Base-by-base conservation (phyloP, 768 basidiomycete species). In the Lactarius sp. region DNA sequence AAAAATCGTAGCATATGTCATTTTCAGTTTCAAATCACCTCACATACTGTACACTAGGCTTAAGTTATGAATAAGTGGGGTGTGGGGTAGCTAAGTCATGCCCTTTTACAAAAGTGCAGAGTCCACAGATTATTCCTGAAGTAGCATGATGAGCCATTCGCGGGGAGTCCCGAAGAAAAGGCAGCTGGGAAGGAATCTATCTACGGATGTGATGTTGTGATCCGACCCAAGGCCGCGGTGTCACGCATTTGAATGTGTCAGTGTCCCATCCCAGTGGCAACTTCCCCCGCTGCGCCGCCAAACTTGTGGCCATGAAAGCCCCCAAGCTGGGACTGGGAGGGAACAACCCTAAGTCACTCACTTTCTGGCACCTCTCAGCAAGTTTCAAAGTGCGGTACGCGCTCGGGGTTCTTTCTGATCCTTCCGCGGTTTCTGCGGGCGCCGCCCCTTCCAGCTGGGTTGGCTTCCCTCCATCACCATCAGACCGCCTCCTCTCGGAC, bases 341-440 rank as follows among this genome's bases (percentile, higher is more conserved):
- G 59, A 46, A 46, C 20, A 60, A 61, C 60, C 46, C 60, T 61
- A 61, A 61, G 52, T 47, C 60, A 39, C 52, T 54, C 42, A 60
- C 52, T 9, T 12, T 37, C 52, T 61, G 34, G 27, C 33, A 34
- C 37, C 13, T n/a, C 27, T 34, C 52, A 54, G 42, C 58, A 64
- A 36, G 58, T 59, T 64, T 60, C 63, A 60, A 54, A 44, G 52
- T 54, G 63, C 52, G 41, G 63, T 60, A 64, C 63, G 63, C 58
- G 63, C 59, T 50, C 58, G 62, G 58, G 56, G 41, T 60, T 64
- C 63, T 60, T 67, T 61, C 64, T 61, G 55, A 66, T 66, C 60
- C 52, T 65, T 66, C 60, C 64, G 64, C 63, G 59, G 59, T 59
- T 58, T 61, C 66, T 61, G 66, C 59, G 66, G 58, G 60, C 66